Evolutionary conservation across 805 yeast genomes (phyloP), one percentile per base, ranked within the genome.

Genomic region (Candida patagonica): DNA sequence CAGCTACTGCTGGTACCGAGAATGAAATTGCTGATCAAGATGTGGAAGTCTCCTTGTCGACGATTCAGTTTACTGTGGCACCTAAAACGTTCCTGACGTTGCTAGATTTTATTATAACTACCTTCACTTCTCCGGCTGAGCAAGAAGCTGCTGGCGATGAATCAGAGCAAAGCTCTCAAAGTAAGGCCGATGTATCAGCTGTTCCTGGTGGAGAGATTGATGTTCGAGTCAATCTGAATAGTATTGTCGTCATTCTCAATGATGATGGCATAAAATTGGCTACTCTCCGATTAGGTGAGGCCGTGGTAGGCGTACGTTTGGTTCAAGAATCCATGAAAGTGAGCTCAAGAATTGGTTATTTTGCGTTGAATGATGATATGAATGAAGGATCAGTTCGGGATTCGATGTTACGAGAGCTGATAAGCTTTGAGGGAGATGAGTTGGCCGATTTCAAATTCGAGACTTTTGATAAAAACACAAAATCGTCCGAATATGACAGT

Each of bases 261-360:
- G 96, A 89, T 53, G 94, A 86, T 42, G 80, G 88, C 3, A 68
- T 79, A 37, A 80, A 81, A 49, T 59, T 92, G 32, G 95, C 95
- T 0, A 85, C 95, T 0, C 55, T 88, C 45, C 71, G 74, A 34
- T 65, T 92, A 42, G 77, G 85, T 31, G 73, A 81, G 8, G 96
- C 95, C 2, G 71, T 73, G 39, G 70, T 86, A 38, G 62, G 68
- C 13, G 76, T 85, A 5, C 66, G 76, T 22, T 54, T 88, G 30
- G 60, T 84, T 7, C 94, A 94, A 1, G 92, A 80, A 45, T 78
- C 76, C 31, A 67, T 88, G 79, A 81, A 77, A 46, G 73, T 88
- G 0, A 64, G 62, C 8, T 77, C 88, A 9, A 76, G 69, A 36
- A 59, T 92, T 7, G 97, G 97, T 19, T 89, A 84, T 1, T 63